These are phyloP conservation scores for Ramaria rubella DNA, from an alignment of 768 basidiomycete species.

Conservation along the genomic window DNA sequence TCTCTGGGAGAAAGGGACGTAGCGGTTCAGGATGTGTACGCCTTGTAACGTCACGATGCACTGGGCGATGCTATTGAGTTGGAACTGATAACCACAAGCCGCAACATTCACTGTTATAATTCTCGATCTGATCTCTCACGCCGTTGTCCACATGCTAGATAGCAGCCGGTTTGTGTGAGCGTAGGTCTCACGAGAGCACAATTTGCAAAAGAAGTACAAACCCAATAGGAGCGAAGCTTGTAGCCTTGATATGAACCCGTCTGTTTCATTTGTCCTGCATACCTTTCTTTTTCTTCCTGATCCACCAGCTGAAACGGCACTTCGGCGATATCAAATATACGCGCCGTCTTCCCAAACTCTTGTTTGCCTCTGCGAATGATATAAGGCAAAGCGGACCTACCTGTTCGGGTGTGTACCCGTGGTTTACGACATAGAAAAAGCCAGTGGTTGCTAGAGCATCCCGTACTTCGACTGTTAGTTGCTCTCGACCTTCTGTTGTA, in stretches of 20 bases:
- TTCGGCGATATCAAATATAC: conserved; percentile 44
- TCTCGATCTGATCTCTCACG: conserved; percentile 56
- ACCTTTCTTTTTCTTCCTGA: conserved; percentile 37
- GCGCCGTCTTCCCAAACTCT: conserved; percentile 27
- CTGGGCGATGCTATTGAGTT: conserved; percentile 22
- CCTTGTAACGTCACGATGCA: conserved; percentile 43
- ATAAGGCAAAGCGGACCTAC: conserved; percentile 19
- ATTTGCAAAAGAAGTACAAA: conserved; percentile 16
- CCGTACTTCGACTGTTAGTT: conserved; percentile 34
- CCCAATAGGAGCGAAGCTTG: conserved; percentile 50
- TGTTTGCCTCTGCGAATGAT: not conserved
- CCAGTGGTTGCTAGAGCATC: conserved; percentile 38
- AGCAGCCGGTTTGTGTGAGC: not conserved
- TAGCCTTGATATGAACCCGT: conserved; percentile 50
- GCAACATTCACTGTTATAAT: conserved; percentile 47
- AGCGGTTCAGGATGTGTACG: conserved; percentile 43
- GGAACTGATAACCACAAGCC: not conserved
- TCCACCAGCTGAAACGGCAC: conserved; percentile 35
- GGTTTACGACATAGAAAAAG: conserved; percentile 46
- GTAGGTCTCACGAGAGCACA: not conserved
- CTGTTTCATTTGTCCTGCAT: conserved; percentile 35
- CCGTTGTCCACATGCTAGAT: conserved; percentile 56
- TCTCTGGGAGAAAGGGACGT: conserved; percentile 46
- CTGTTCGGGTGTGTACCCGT: conserved; percentile 38
- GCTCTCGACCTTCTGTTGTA: conserved; percentile 31